Conservation (phyloP, 2,329 filamentous ascomycete genomes). For the Fusarium sp. region DNA sequence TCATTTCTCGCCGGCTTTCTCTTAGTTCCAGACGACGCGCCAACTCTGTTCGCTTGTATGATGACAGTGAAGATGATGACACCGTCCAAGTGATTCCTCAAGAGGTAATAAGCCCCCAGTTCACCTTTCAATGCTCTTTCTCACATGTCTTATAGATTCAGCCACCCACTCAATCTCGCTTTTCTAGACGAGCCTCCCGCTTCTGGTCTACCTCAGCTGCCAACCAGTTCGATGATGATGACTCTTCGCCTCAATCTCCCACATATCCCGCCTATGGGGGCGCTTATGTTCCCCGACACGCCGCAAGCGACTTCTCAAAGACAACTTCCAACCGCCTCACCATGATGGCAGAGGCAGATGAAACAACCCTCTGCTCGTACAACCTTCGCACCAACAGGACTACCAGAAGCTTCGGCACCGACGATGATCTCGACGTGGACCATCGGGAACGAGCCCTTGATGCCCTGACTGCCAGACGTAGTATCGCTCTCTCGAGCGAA, state of each 20-base stretch:
- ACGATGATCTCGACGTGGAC: slow-evolving; percentile 22
- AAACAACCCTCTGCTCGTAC: slow-evolving; percentile 38
- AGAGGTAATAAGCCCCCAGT: slow-evolving; percentile 4
- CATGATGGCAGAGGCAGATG: slow-evolving; percentile 32
- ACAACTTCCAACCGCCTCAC: slow-evolving; percentile 29
- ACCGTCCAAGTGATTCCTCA: slow-evolving; percentile 1
- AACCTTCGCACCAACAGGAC: slow-evolving; percentile 4
- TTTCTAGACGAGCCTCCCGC: slow-evolving; percentile 33
- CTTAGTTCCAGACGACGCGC: slow-evolving; percentile 7
- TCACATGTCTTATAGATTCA: slow-evolving; percentile 4
- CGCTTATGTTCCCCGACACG: slow-evolving; percentile 45
- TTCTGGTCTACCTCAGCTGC: slow-evolving; percentile 37
- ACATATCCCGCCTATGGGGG: slow-evolving; percentile 9
- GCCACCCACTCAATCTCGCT: slow-evolving; percentile 11
- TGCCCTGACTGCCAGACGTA: slow-evolving; percentile 20
- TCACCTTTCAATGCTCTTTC: neutral
- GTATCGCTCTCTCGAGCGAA: slow-evolving; percentile 9
- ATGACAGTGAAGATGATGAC: slow-evolving; percentile 21
- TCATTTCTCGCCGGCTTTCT: slow-evolving; percentile 24
- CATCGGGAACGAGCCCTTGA: slow-evolving; percentile 30
- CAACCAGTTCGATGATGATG: slow-evolving; percentile 27
- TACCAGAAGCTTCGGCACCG: slow-evolving; percentile 1
- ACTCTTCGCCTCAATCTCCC: slow-evolving; percentile 3
- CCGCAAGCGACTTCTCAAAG: slow-evolving; percentile 44
- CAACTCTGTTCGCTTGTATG: slow-evolving; percentile 18